Base-by-base conservation (phyloP, 2,329 filamentous ascomycete genomes). In the Colletotrichum endophyticum region DNA sequence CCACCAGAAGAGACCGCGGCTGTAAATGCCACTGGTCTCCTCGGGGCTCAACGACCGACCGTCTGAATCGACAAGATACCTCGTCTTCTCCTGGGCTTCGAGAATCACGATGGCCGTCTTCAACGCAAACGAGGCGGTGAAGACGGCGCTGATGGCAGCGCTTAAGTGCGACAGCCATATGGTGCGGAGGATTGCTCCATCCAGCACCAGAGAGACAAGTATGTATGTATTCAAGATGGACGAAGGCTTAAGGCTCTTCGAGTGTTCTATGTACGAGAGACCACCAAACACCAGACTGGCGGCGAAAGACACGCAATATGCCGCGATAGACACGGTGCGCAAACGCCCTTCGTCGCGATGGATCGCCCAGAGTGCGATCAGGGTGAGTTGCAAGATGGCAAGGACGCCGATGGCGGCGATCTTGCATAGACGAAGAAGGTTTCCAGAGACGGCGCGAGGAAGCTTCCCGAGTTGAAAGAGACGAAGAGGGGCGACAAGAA, bases 41-140 rank as follows among this genome's bases (percentile, higher is more conserved):
- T 86, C 85, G 6, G 86, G 85, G 9, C 84, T 83, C n/a, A 78
- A 74, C 64, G 78, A 28, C n/a, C 79, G 76, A 71, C 83, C 80
- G 62, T 77, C 78, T 44, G 78, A 72, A 15, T 28, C 57, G n/a
- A 84, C 73, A 15, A 86, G 78, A 44, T 83, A 82, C 3, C 75
- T 59, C 11, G 82, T 80, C 80, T 88, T 88, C 70, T 83, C 84
- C 71, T 80, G 79, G 3, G 84, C 84, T 80, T 88, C 86, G 4
- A 86, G 82, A 30, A 85, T 78, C 22, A 86, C 76, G 19, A 85
- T 72, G 1, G 75, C 79, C n/a, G 82, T 75, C 77, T 88, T 88
- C 34, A 86, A 70, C 7, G 77, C 81, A 44, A 85, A 80, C 5
- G 82, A 80, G n/a, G 81, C 79, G 1, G 84, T 84, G 36, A 85